phyloP scores from a whole-genome alignment of 2,329 filamentous ascomycete genomes.

The Spiromastix sp. region DNA sequence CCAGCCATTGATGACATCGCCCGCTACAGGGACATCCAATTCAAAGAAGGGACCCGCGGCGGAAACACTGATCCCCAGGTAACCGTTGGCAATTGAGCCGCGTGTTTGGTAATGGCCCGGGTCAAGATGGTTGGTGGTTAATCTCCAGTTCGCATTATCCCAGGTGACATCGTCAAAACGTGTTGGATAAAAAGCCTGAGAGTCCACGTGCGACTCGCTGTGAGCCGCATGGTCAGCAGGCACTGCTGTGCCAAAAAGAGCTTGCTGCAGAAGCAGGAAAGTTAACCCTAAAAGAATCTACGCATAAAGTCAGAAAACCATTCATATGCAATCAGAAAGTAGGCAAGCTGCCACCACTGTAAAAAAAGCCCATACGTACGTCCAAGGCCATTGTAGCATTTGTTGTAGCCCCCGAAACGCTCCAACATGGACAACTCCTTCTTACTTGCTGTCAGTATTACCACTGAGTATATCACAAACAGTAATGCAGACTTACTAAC shows the following conservation, averaged over 20 bases:
- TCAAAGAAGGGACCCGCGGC: conserved; percentile 56
- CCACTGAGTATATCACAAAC: too few species aligned
- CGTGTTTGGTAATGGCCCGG: conserved; percentile 52
- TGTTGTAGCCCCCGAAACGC: too few species aligned
- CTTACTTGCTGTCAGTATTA: too few species aligned
- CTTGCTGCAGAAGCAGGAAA: background rate
- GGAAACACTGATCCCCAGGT: conserved; percentile 54
- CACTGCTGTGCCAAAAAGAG: background rate
- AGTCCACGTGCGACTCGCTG: background rate
- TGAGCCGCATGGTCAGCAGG: conserved; percentile 2
- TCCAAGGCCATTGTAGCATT: too few species aligned
- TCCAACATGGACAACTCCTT: too few species aligned
- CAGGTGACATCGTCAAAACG: conserved; percentile 45
- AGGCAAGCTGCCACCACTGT: too few species aligned
- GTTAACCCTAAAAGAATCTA: too few species aligned
- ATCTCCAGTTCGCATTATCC: conserved; percentile 48
- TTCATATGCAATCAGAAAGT: too few species aligned
- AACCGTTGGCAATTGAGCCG: conserved; percentile 52
- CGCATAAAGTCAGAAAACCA: too few species aligned
- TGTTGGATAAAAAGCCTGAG: conserved; percentile 35
- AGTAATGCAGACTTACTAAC: too few species aligned
- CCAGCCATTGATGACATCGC: conserved; percentile 54
- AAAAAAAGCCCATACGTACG: too few species aligned
- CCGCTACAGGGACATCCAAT: conserved; percentile 39
- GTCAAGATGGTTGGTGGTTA: conserved; percentile 44